Percentiles rank a stretch among this genome's conserved stretches.
Conservation (phyloP, 1,284 basidiomycete genomes). For the Puccinia polysora region DNA sequence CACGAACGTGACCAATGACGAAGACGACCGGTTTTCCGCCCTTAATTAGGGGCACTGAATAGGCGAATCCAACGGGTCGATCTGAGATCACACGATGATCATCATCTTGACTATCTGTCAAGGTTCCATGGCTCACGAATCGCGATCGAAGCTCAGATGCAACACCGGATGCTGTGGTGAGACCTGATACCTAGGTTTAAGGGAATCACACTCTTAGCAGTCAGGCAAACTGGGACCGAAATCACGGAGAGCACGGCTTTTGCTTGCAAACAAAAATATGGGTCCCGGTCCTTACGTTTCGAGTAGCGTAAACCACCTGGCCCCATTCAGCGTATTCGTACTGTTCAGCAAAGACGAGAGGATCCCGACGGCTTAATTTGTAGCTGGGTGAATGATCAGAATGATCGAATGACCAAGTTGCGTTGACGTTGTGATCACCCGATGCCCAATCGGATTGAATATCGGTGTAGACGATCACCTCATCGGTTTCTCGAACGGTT, state of each 20-base stretch:
- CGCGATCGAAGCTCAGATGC: constrained; percentile 46
- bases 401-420: constrained; percentile 43
- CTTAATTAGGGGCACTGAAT: not conserved
- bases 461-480: constrained; percentile 51
- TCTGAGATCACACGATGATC: constrained; percentile 35
- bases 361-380: constrained; percentile 48
- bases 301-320: constrained; percentile 49
- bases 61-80: constrained; percentile 17
- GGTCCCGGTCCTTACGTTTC: too few relatives aligned
- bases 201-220: too few relatives aligned
- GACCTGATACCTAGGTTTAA: not conserved
- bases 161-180: constrained; percentile 35
- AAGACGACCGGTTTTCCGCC: constrained; percentile 16
- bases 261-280: too few relatives aligned
- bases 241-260: too few relatives aligned
- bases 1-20: constrained; percentile 33
- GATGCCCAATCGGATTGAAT: constrained; percentile 50
- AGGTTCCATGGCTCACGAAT: constrained; percentile 48
- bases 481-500: constrained; percentile 49
- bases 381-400: constrained; percentile 47
- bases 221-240: too few relatives aligned
- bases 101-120: constrained; percentile 23
- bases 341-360: constrained; percentile 50
- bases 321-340: constrained; percentile 53
- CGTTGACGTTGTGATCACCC: constrained; percentile 48